phyloP scores from a whole-genome alignment of 2,329 filamentous ascomycete genomes.

The Fusarium beomiforme region DNA sequence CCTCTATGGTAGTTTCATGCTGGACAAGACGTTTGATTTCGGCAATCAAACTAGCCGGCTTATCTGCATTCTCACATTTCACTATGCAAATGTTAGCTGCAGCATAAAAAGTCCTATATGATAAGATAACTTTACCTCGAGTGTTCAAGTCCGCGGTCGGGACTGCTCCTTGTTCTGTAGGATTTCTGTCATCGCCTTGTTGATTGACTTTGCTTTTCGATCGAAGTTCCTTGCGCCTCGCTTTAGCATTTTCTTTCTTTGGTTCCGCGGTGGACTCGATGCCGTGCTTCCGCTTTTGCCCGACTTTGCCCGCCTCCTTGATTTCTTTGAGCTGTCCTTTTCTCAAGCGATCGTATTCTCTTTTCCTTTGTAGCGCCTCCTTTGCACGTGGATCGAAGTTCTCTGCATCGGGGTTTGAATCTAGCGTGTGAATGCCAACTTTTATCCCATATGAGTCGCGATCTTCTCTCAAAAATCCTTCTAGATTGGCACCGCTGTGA shows the following conservation, averaged over 20 bases:
- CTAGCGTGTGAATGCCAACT: conserved; percentile 67
- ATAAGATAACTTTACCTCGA: conserved; percentile 38
- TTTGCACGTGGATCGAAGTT: conserved; percentile 60
- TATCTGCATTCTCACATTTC: conserved; percentile 56
- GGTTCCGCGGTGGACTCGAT: conserved; percentile 40
- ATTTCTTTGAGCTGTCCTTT: conserved; percentile 53
- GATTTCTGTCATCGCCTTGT: conserved; percentile 2
- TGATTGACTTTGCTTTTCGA: conserved; percentile 19
- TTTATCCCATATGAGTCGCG: conserved; percentile 52
- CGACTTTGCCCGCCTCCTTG: conserved; percentile 49
- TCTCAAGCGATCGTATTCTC: conserved; percentile 68
- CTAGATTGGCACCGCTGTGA: conserved; percentile 64
- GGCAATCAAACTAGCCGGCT: conserved; percentile 48
- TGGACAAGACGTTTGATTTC: conserved; percentile 53
- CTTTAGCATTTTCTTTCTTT: conserved; percentile 42
- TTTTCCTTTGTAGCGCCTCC: conserved; percentile 70
- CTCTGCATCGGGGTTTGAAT: conserved; percentile 52
- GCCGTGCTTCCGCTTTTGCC: conserved; percentile 52
- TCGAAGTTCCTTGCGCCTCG: conserved; percentile 33
- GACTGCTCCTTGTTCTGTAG: conserved; percentile 40
- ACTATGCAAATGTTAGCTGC: conserved; percentile 48
- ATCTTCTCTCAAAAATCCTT: conserved; percentile 78
- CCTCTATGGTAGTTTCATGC: conserved; percentile 57
- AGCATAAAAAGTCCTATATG: neutral
- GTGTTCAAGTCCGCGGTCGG: conserved; percentile 45